Evolutionary conservation across 2,329 filamentous ascomycete genomes (phyloP), one percentile per base, ranked within the genome.

Genomic region (Leptosphaerulina australis): DNA sequence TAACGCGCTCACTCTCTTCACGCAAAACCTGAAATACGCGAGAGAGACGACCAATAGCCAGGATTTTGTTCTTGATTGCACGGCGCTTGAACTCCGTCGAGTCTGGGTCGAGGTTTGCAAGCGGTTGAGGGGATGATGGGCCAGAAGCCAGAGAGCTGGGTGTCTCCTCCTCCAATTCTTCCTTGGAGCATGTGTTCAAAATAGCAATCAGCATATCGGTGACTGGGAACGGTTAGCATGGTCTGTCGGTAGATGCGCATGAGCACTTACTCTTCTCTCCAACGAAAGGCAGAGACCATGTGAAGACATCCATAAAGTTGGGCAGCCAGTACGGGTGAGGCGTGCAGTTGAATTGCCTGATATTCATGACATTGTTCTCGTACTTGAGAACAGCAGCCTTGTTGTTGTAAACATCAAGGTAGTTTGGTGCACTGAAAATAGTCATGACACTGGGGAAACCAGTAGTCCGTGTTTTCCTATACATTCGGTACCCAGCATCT

Each of bases 311-410:
- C 94, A 99, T 99, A 72, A 99, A 99, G 79, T 99, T 99, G 46
- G 94, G 94, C 38, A 99, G 84, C 94, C 94, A 99, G 81, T 99
- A 99, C 5, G 94, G 94, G 74, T 99, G 94, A 25, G 94, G 94
- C 17, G 94, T 97, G 83, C 93, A 99, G 81, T 99, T 99, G 80
- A 99, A 99, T 76, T 99, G 94, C 52, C 94, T 86, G 71, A 99
- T 99, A 80, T 99, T 99, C 94, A 99, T 99, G 55, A 99, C 94
- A 70, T 99, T 99, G 77, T 99, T 99, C 79, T 99, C 94, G 73
- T 99, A 99, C 79, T 99, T 99, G 67, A 99, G 81, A 30, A 99
- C 94, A 0, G 94, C 94, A 2, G 94, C 94, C 81, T 99, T 99
- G 83, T 99, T 99, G 85, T 99, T 99, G 79, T 99, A 99, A 28